Conservation (phyloP, 805 yeast genomes). For the Blastobotrys americana region DNA sequence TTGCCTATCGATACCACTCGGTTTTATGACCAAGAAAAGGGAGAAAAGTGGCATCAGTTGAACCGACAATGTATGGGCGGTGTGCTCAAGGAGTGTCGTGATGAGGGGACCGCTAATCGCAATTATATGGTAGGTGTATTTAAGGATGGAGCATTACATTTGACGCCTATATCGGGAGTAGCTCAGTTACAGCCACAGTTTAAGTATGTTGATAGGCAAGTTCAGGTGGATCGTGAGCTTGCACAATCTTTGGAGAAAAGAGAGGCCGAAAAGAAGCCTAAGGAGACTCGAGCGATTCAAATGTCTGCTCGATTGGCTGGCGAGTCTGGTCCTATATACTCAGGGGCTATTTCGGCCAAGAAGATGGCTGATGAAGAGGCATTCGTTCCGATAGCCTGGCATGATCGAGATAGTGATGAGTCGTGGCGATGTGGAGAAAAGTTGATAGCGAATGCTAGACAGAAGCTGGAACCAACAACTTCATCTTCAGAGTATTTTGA, state of each 20-base stretch:
- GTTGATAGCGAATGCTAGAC: conserved; percentile 17
- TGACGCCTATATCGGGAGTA: conserved; percentile 58
- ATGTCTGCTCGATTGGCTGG: conserved; percentile 62
- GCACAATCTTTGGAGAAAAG: conserved; percentile 36
- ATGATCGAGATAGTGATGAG: conserved; percentile 32
- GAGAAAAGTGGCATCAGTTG: conserved; percentile 58
- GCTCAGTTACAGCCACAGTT: conserved; percentile 79
- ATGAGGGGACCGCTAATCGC: conserved; percentile 19
- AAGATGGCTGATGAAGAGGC: conserved; percentile 58
- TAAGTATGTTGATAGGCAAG: conserved; percentile 62
- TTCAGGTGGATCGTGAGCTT: conserved; percentile 34
- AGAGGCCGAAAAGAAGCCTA: conserved; percentile 28
- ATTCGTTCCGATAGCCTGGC: conserved; percentile 39
- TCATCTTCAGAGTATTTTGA: conserved; percentile 20
- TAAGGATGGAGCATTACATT: conserved; percentile 45
- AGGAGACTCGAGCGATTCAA: conserved; percentile 57
- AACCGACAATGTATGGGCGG: conserved; percentile 63
- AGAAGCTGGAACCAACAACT: conserved; percentile 15
- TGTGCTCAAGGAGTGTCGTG: conserved; percentile 37
- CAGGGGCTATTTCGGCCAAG: conserved; percentile 63
- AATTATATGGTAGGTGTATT: conserved; percentile 35
- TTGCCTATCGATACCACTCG: conserved; percentile 62
- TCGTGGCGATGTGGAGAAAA: conserved; percentile 29
- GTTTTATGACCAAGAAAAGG: conserved; percentile 59
- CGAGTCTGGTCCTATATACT: conserved; percentile 53